These are phyloP conservation scores for Senecio squalidus DNA, from an alignment of 140 eudicot species.

Conservation along the genomic window DNA sequence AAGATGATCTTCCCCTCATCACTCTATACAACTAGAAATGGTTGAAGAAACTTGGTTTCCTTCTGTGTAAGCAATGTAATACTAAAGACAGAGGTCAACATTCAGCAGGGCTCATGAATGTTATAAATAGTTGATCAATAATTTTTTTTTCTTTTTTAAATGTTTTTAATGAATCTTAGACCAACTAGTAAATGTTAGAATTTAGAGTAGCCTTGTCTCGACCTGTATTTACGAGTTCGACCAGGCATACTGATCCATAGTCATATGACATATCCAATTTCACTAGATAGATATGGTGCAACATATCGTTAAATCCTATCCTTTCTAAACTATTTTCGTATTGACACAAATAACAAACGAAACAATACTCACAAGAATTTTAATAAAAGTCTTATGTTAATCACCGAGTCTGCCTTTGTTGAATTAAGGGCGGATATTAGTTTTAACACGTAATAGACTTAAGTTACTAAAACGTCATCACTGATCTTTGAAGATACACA, in stretches of 20 bases:
- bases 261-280: slow-evolving; percentile 6
- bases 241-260: no score
- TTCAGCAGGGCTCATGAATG: slow-evolving; percentile 43
- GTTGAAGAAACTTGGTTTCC: slow-evolving; percentile 31
- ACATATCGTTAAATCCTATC: slow-evolving; percentile 1
- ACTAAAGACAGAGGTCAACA: slow-evolving; percentile 34
- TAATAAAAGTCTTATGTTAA: neutral
- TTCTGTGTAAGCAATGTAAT: slow-evolving; percentile 39
- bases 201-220: no score
- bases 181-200: neutral
- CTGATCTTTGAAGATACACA: slow-evolving; percentile 10
- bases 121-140: slow-evolving; percentile 53
- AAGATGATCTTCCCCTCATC: slow-evolving; percentile 55
- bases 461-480: slow-evolving; percentile 4
- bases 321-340: slow-evolving; percentile 1
- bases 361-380: neutral
- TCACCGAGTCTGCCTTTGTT: neutral
- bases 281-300: slow-evolving; percentile 13
- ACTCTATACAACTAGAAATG: slow-evolving; percentile 1
- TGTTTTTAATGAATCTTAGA: neutral
- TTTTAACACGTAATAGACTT: slow-evolving; percentile 4
- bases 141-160: slow-evolving; percentile 2
- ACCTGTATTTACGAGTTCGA: no score
- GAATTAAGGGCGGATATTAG: neutral
- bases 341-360: neutral